A percentile compares a stretch with the other conserved stretches of the same genome.
These are phyloP conservation scores for Irpex lacteus DNA, from an alignment of 1,284 basidiomycete genomes.

Conservation along the genomic window DNA sequence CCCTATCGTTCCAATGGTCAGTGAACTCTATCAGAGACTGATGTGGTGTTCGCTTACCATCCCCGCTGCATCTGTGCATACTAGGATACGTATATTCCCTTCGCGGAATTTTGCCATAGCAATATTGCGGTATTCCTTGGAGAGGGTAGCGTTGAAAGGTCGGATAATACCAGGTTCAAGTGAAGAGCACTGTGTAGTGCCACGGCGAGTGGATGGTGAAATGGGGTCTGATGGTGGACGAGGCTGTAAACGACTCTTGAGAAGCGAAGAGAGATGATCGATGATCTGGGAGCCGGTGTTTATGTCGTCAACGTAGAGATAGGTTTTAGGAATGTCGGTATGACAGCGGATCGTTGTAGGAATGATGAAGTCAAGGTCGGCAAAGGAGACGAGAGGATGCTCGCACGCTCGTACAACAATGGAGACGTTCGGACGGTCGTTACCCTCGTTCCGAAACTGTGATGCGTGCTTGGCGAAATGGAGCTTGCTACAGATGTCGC, in stretches of 20 bases:
- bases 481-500: constrained; percentile 32
- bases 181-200: constrained; percentile 1
- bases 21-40: neutral
- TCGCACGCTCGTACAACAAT: constrained; percentile 36
- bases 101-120: constrained; percentile 18
- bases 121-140: constrained; percentile 11
- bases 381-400: constrained; percentile 32
- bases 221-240: neutral
- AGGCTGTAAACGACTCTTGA: neutral
- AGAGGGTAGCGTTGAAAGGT: constrained; percentile 6
- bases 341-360: constrained; percentile 5
- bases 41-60: constrained; percentile 17
- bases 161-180: constrained; percentile 6
- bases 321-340: constrained; percentile 19
- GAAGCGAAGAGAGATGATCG: constrained; percentile 14
- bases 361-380: constrained; percentile 38
- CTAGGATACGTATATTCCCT: constrained; percentile 15
- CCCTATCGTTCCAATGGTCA: constrained; percentile 14
- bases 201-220: neutral
- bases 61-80: neutral
- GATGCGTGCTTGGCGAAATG: constrained; percentile 21
- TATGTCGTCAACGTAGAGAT: constrained; percentile 23
- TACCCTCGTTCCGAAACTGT: constrained; percentile 28
- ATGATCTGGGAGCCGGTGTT: constrained; percentile 17
- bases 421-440: constrained; percentile 38